Base-by-base conservation (phyloP, 2,329 filamentous ascomycete species). In the Botrytis byssoidea region DNA sequence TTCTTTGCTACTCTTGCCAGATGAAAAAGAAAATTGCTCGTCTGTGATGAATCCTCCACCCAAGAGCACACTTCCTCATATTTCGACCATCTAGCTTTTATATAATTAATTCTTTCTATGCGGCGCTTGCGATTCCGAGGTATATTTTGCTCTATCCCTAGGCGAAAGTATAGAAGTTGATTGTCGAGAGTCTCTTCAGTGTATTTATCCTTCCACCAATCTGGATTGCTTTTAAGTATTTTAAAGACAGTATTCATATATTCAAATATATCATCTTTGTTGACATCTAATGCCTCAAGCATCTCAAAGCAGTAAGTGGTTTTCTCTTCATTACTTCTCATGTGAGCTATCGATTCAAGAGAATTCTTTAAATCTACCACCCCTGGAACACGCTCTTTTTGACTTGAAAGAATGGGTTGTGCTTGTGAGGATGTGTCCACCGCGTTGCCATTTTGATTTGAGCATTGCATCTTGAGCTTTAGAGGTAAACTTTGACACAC, bases 21-120 rank as follows among this genome's bases (percentile, higher is more conserved):
- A n/a, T 64, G 60, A 42, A n/a, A 64, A 64, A 64, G 60, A n/a
- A 63, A 64, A 40, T 64, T 64, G 12, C 60, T 64, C 18, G 60
- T 10, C 20, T 42, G 60, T 9, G 35, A 42, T 44, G 60, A 18
- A 29, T 42, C 60, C 25, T 64, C 37, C 16, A 64, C 60, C 60
- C 60, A 64, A 42, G 37, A 64, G 60, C 60, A 64, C 29, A 42
- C 37, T 18, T 37, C 60, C 29, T n/a, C 25, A 18, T 64, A 29
- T 9, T 64, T 20, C 16, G 25, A 42, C 60, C 60, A 64, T n/a
- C 12, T 29, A 18, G 60, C 14, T n/a, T 63, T 40, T 9, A 63
- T 63, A 20, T 63, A 63, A 42, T 63, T 63, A 4, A 63, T 29
- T n/a, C 35, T n/a, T n/a, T 40, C 59, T 37, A 63, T n/a, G 8